Percentiles rank a stretch among this genome's conserved stretches.
phyloP scores from a whole-genome alignment of 495 filamentous ascomycete genomes.

The Neurospora sp. region DNA sequence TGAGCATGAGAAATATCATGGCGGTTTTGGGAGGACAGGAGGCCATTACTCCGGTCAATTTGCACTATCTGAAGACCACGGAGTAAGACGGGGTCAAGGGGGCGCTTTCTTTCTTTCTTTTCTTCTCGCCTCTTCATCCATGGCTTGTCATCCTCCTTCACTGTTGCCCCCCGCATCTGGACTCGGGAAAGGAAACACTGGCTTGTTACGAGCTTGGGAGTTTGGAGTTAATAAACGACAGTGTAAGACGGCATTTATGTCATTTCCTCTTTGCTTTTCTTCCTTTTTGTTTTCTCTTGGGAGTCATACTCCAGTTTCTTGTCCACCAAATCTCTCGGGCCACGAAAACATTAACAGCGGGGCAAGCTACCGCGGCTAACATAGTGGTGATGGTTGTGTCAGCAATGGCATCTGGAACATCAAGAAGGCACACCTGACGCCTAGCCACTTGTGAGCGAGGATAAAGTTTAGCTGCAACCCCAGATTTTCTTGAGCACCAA shows the following conservation, averaged over 20 bases:
- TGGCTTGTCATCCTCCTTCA: not conserved
- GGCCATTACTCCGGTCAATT: slow-evolving; percentile 57
- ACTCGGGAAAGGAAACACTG: not conserved
- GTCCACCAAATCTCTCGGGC: not conserved
- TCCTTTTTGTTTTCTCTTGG: not conserved
- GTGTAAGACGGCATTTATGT: not conserved
- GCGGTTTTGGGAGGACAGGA: slow-evolving; percentile 43
- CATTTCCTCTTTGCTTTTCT: not conserved
- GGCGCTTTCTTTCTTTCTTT: rapidly evolving
- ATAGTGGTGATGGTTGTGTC: not conserved
- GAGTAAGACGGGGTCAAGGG: not conserved
- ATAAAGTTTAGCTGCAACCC: not conserved
- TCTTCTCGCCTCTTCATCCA: not conserved
- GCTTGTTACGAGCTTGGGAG: not conserved
- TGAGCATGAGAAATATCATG: slow-evolving; percentile 64
- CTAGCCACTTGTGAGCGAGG: not conserved
- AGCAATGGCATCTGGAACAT: not conserved
- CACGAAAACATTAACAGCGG: not conserved
- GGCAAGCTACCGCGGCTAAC: not conserved
- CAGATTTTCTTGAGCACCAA: not conserved
- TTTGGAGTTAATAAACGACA: not conserved
- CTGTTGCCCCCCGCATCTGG: not conserved
- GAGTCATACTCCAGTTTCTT: not conserved
- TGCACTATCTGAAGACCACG: slow-evolving; percentile 34
- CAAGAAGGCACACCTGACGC: not conserved